Conservation (phyloP, 2,329 filamentous ascomycete species). For the Aspergillus sp. region DNA sequence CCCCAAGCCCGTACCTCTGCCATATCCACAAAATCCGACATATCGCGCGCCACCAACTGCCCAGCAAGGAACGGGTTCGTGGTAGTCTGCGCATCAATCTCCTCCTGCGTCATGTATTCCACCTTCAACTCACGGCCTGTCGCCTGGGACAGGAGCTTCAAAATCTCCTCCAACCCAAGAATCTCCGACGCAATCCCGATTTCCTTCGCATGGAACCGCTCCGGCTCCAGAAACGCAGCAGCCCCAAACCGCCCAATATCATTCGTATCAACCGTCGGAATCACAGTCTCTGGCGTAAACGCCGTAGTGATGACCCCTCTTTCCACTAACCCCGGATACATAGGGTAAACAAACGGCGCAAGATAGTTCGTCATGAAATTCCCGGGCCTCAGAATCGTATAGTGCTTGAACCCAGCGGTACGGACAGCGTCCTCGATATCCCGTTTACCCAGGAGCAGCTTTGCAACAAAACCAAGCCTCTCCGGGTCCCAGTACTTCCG, state of each 20-base stretch:
- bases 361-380: slow-evolving; percentile 56
- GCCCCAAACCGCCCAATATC: slow-evolving; percentile 51
- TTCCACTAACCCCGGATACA: slow-evolving; percentile 43
- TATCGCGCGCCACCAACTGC: slow-evolving; percentile 41
- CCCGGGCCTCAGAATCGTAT: slow-evolving; percentile 53
- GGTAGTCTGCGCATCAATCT: slow-evolving; percentile 35
- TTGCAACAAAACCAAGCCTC: slow-evolving; percentile 27
- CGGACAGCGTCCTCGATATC: slow-evolving; percentile 44
- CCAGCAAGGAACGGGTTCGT: slow-evolving; percentile 41
- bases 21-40: slow-evolving; percentile 36
- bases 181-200: slow-evolving; percentile 46
- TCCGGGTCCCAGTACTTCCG: slow-evolving; percentile 27
- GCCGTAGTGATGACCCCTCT: slow-evolving; percentile 42
- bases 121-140: slow-evolving; percentile 37
- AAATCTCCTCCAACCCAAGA: slow-evolving; percentile 36
- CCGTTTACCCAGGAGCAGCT: slow-evolving; percentile 41
- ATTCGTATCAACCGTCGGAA: slow-evolving; percentile 48
- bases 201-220: slow-evolving; percentile 41
- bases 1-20: slow-evolving; percentile 35
- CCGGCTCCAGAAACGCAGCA: slow-evolving; percentile 45
- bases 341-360: slow-evolving; percentile 39
- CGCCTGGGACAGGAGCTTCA: slow-evolving; percentile 37
- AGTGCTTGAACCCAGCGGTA: slow-evolving; percentile 39
- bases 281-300: slow-evolving; percentile 30
- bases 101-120: slow-evolving; percentile 43